Base-by-base conservation (phyloP, 108 stramenopile species). In the Nitzschia inconspicua region DNA sequence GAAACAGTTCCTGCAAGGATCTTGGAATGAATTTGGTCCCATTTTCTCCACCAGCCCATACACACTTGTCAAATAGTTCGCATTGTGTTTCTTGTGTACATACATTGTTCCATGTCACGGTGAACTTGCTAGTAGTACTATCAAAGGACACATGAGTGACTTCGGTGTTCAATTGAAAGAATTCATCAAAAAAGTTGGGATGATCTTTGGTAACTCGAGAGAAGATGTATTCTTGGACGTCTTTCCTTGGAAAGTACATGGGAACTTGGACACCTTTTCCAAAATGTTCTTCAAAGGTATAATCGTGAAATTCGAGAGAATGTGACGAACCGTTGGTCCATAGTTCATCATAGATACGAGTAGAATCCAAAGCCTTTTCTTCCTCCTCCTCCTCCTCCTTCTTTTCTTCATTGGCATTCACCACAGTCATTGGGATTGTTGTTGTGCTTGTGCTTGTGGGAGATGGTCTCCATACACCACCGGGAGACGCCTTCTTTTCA, bases 11-110 rank as follows among this genome's bases (percentile, higher is more conserved):
- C 6, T 18, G 24, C 36, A 44, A 18, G 16, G 42, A 24, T 10
- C 27, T 2, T 0, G 85, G 85, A 8, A 83, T 81, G 1, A 34
- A 44, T 16, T 66, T 68, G 11, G 23, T 30, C 0, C 78, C 71
- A 57, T 86, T 79, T 4, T 41, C 28, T 8, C 86, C 86, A 16
- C 56, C 77, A 11, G 86, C 78, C 86, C 86, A 87, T 16, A 87
- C 68, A 57, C 80, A 81, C 36, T 74, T 73, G 35, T 87, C 86
- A 68, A 72, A 87, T 6, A 27, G 16, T 7, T 34, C 7, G 6
- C 9, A 53, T 4, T 57, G 22, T 49, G 39, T 37, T 11, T 31
- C 29, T 23, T 35, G 46, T 29, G 66, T 74, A 4, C 9, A 14
- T 11, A 22, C 22, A 55, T 82, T 43, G 0, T 30, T 40, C 0